These are phyloP conservation scores for Lachancea nothofagi DNA, from an alignment of 805 yeast species.

Conservation along the genomic window DNA sequence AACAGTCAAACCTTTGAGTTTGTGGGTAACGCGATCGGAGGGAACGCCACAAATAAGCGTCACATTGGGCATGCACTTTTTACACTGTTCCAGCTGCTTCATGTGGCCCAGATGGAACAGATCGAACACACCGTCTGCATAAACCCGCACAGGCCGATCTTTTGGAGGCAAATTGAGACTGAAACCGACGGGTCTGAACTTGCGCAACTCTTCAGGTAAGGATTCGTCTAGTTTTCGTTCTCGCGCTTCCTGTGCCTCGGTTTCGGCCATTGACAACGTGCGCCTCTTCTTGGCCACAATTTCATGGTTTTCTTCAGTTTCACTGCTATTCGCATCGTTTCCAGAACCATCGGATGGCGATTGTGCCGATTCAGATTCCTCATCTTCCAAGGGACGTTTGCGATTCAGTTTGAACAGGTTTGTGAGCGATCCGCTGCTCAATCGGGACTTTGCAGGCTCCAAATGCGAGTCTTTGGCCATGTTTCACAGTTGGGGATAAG, in stretches of 20 bases:
- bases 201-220: constrained; percentile 64
- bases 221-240: constrained; percentile 60
- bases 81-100: constrained; percentile 96
- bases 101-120: constrained; percentile 95
- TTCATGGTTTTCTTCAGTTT: constrained; percentile 9
- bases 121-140: constrained; percentile 98
- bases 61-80: constrained; percentile 82
- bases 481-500: too few species aligned
- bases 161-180: constrained; percentile 75
- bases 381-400: constrained; percentile 21
- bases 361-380: constrained; percentile 20
- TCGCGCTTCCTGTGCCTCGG: constrained; percentile 24
- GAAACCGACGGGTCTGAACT: constrained; percentile 75
- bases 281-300: constrained; percentile 2
- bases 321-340: constrained; percentile 7
- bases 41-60: constrained; percentile 88
- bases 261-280: constrained; percentile 4
- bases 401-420: constrained; percentile 31
- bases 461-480: constrained; percentile 10
- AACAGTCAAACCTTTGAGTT: constrained; percentile 88
- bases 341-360: constrained; percentile 5
- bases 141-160: constrained; percentile 84
- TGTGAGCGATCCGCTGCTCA: constrained; percentile 30
- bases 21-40: constrained; percentile 84
- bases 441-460: constrained; percentile 24